Evolutionary conservation across 176 grass and related monocot genomes (phyloP).

Genomic region (Ananas comosus): DNA sequence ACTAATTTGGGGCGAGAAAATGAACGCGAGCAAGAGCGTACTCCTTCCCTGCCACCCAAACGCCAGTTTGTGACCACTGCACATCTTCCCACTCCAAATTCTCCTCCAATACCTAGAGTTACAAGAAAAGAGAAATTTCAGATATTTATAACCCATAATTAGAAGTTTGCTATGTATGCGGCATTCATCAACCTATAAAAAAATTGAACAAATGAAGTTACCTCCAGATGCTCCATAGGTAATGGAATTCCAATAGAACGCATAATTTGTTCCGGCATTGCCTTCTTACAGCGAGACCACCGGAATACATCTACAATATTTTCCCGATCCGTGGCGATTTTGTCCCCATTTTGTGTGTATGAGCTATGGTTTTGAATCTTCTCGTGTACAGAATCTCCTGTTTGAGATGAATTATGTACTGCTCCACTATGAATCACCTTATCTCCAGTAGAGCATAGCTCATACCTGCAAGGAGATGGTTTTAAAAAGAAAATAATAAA

Average conservation of each 20-base stretch:
- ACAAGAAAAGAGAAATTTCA: background rate
- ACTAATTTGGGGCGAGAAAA: conserved; percentile 65
- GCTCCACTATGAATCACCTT: conserved; percentile 33
- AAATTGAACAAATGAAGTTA: conserved; percentile 10
- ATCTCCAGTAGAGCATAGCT: conserved; percentile 78
- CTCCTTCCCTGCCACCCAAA: conserved; percentile 82
- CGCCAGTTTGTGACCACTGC: conserved; percentile 79
- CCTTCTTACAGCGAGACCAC: conserved; percentile 84
- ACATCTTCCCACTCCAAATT: conserved; percentile 96
- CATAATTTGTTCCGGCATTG: conserved; percentile 57
- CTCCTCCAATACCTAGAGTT: conserved; percentile 57
- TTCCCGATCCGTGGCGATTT: conserved; percentile 36
- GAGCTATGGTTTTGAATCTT: conserved; percentile 52
- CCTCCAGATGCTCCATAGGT: conserved; percentile 77
- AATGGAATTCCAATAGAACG: conserved; percentile 59
- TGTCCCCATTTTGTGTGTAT: conserved; percentile 65
- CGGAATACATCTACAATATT: conserved; percentile 54
- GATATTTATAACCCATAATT: background rate
- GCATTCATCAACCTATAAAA: conserved; percentile 4
- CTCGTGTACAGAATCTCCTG: conserved; percentile 28
- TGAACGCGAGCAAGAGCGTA: conserved; percentile 76
- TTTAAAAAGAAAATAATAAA: background rate
- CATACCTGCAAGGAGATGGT: conserved; percentile 50
- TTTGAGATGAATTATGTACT: conserved; percentile 25
- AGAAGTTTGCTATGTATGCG: background rate